Evolutionary conservation across 257 asterid species (phyloP).

Genomic region (Solanum clarkiae): DNA sequence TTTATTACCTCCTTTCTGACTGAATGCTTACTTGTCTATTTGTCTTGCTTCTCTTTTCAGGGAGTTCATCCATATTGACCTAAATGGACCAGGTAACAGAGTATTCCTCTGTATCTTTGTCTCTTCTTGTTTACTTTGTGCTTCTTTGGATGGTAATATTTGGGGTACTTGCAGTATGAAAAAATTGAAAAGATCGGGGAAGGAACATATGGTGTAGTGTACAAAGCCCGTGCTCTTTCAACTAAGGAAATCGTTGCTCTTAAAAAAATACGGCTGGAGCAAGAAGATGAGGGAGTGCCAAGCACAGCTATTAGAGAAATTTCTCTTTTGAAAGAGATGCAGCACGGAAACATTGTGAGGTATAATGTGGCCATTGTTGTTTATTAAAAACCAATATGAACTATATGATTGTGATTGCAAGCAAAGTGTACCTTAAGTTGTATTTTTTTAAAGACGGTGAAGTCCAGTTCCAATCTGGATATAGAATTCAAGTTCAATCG

Average conservation of each 20-base stretch:
- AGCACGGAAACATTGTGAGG: conserved; percentile 88
- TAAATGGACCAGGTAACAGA: conserved; percentile 76
- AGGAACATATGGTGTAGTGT: conserved; percentile 96
- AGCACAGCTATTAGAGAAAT: conserved; percentile 96
- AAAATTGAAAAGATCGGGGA: conserved; percentile 97
- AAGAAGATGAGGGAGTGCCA: conserved; percentile 98
- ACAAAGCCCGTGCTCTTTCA: conserved; percentile 76
- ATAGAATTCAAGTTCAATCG: no score
- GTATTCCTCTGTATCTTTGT: background rate
- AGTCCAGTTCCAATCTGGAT: no score
- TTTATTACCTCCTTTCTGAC: background rate
- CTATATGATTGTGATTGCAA: background rate
- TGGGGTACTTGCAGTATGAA: conserved; percentile 50
- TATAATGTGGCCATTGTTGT: background rate
- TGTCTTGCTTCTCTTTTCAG: background rate
- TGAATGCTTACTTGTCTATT: background rate
- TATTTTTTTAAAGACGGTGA: background rate
- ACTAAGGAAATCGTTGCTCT: conserved; percentile 87
- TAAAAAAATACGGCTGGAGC: conserved; percentile 91
- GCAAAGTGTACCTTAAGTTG: background rate
- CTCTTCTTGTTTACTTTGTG: background rate
- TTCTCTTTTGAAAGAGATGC: conserved; percentile 92
- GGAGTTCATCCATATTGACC: background rate
- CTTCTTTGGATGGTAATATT: conserved; percentile 1
- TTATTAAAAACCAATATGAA: background rate